Base-by-base conservation (phyloP, 768 basidiomycete species). In the Psilocybe cyanescens region DNA sequence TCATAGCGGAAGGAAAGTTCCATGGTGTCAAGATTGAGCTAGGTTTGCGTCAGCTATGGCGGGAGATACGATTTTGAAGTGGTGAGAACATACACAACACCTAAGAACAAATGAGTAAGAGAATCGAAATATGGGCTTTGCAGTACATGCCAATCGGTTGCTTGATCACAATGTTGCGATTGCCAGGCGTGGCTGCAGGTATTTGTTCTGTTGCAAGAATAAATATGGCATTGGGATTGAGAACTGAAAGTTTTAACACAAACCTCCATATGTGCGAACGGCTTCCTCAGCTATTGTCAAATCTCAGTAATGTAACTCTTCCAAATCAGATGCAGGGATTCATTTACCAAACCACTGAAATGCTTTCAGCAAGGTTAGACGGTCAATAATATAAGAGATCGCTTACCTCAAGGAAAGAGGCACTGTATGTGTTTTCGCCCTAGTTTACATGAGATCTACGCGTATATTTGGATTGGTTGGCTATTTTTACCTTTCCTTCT, bases 1-100 rank as follows among this genome's bases (percentile, higher is more conserved):
- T 91, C 94, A 96, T 96, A 0, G 94, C 93, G 28, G 91, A 94
- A 2, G 96, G 96, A 78, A 97, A 98, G 75, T 97, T 95, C 93
- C 92, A 92, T 37, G 91, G 91, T 0, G 91, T 92, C 45, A 93
- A 65, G 64, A 94, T 91, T 5, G 89, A 88, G 8, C 92, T 94
- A 65, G 30, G 54, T 19, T 31, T 16, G 31, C 31, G 35, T 66
- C 30, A 66, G 67, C 14, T 14, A 24, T 24, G 24, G 24, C 24
- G 2, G 7, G 41, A 11, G 29, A 28, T 17, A 59, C 9, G n/a
- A 35, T 24, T 37, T 52, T 24, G 49, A 1, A 24, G 52, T 46
- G 19, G 4, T 14, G 8, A 29, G 19, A 30, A 71, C 81, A 17
- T 71, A 80, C 78, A 81, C 83, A 46, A 80, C 76, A 68, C 76